Conservation (phyloP, 495 filamentous ascomycete species). For the Penicillium riverlandense region DNA sequence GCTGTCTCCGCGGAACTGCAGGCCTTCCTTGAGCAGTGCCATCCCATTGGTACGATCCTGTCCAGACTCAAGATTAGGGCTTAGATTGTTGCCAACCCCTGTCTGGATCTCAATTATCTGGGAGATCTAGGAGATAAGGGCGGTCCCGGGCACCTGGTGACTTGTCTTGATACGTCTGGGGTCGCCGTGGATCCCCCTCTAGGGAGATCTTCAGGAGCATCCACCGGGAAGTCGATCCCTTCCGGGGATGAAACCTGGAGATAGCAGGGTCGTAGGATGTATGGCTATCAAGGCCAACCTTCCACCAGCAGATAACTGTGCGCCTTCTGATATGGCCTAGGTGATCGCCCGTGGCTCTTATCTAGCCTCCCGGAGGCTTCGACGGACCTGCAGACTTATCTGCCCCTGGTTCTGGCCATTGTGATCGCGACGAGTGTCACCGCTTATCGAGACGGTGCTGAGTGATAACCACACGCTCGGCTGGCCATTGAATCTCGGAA, state of each 20-base stretch:
- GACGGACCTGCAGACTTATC: slow-evolving; percentile 7
- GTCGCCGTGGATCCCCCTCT: not conserved
- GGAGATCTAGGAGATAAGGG: slow-evolving; percentile 2
- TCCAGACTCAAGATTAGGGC: no score
- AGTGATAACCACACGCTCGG: slow-evolving; percentile 10
- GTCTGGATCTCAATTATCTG: no score
- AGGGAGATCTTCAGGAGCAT: slow-evolving; percentile 7
- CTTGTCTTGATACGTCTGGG: not conserved
- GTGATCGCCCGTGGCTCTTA: no score
- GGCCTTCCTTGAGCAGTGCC: no score
- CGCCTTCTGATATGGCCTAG: not conserved
- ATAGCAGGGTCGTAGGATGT: slow-evolving; percentile 9
- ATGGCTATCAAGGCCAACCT: not conserved
- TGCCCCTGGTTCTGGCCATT: not conserved
- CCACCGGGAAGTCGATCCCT: not conserved
- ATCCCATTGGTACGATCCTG: no score
- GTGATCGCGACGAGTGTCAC: slow-evolving; percentile 5
- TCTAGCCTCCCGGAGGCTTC: not conserved
- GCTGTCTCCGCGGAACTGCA: no score
- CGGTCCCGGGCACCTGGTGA: not conserved
- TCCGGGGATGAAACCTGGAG: slow-evolving; percentile 18
- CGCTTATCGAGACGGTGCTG: slow-evolving; percentile 13
- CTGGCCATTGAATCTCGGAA: not conserved
- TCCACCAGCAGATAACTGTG: not conserved
- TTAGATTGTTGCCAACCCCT: no score